Evolutionary conservation across 192 early-diverging fungal genomes (phyloP).

Genomic region (Backusella liffmaniae): DNA sequence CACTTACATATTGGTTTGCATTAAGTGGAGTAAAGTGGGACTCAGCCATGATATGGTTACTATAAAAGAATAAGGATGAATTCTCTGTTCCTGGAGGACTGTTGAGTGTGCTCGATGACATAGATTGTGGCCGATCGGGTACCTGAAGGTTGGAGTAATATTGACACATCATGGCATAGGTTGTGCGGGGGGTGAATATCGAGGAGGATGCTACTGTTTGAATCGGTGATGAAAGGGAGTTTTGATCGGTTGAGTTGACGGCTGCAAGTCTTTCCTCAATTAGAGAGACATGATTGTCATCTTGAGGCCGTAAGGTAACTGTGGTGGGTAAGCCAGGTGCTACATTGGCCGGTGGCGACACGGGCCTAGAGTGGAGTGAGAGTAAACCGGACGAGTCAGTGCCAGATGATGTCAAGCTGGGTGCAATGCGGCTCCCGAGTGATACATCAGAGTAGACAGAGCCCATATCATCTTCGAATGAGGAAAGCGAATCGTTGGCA

Average conservation of each 20-base stretch:
- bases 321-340: slow-evolving; percentile 21
- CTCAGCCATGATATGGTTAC: background rate
- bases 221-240: slow-evolving; percentile 11
- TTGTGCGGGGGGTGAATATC: slow-evolving; percentile 15
- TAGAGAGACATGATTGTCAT: slow-evolving; percentile 1
- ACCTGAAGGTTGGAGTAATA: background rate
- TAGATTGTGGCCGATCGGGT: background rate
- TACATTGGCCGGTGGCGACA: slow-evolving; percentile 7
- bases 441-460: slow-evolving; percentile 18
- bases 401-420: slow-evolving; percentile 21
- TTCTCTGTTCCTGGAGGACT: background rate
- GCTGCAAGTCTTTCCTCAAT: slow-evolving; percentile 16
- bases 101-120: background rate
- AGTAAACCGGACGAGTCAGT: slow-evolving; percentile 13
- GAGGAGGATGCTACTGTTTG: slow-evolving; percentile 26
- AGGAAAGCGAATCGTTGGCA: background rate
- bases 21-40: background rate
- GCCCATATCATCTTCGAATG: slow-evolving; percentile 2
- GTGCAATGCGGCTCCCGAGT: slow-evolving; percentile 9
- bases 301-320: slow-evolving; percentile 11
- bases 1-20: slow-evolving; percentile 11
- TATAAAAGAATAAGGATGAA: background rate
- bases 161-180: background rate
- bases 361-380: slow-evolving; percentile 14
- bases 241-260: background rate